Percentiles rank a stretch among this genome's conserved stretches.
Conservation (phyloP, 306 rosid genomes). For the Abrus pulchellus region DNA sequence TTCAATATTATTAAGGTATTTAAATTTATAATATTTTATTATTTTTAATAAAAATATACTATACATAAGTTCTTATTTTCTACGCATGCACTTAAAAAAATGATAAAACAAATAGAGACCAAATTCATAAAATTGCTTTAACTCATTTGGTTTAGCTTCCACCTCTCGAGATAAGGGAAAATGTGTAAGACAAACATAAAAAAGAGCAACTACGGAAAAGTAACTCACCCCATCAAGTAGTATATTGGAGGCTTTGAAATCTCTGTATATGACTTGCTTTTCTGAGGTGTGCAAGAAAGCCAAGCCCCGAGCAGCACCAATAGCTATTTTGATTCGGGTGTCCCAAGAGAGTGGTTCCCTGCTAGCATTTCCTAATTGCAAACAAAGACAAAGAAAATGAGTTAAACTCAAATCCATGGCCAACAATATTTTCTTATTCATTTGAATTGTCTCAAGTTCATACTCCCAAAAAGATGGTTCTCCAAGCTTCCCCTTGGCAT, state of each 20-base stretch:
- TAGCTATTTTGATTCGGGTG: conserved; percentile 73
- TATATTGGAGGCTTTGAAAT: conserved; percentile 93
- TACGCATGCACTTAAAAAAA: no score
- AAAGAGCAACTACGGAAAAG: conserved; percentile 24
- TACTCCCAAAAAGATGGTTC: conserved; percentile 90
- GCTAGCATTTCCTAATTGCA: conserved; percentile 62
- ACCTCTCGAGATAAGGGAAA: background rate
- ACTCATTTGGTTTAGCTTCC: conserved; percentile 2
- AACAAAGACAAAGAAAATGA: conserved; percentile 32
- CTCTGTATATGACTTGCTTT: conserved; percentile 82
- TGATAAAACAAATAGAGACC: no score
- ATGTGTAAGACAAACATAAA: background rate
- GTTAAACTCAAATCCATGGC: conserved; percentile 25
- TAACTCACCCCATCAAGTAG: conserved; percentile 82
- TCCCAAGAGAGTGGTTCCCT: conserved; percentile 77
- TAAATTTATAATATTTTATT: no score
- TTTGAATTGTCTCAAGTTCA: conserved; percentile 38
- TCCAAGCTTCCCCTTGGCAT: conserved; percentile 93
- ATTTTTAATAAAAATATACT: no score
- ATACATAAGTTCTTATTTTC: no score
- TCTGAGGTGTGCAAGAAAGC: conserved; percentile 83
- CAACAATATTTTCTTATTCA: background rate
- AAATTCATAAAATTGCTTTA: no score
- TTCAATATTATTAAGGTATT: no score
- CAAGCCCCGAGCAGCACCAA: conserved; percentile 90